A percentile compares a stretch with the other conserved stretches of the same genome.
Evolutionary conservation across 768 basidiomycete species (phyloP).

Genomic region (Harrya chromipes): DNA sequence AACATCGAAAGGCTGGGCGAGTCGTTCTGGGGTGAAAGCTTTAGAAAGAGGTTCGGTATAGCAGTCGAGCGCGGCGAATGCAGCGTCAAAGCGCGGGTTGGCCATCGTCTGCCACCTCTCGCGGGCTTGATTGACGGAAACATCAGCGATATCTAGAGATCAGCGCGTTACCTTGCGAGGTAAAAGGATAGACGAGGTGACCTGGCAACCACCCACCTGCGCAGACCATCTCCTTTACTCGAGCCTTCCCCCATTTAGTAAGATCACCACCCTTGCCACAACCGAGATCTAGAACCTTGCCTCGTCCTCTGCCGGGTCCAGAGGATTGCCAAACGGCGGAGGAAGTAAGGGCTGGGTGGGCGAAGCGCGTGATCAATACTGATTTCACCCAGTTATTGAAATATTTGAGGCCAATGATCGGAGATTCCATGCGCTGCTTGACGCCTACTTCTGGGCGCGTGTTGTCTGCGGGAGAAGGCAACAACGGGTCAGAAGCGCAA

Average conservation of each 20-base stretch:
- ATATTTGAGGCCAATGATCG: conserved; percentile 93
- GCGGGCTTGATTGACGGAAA: conserved; percentile 88
- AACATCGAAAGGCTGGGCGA: conserved; percentile 79
- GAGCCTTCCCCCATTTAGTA: conserved; percentile 91
- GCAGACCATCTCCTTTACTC: conserved; percentile 73
- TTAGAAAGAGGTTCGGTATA: conserved; percentile 70
- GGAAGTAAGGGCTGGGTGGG: conserved; percentile 60
- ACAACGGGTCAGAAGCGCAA: conserved; percentile 3
- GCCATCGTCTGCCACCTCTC: conserved; percentile 58
- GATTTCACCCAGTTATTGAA: conserved; percentile 99
- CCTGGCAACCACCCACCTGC: conserved; percentile 55
- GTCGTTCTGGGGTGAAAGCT: conserved; percentile 59
- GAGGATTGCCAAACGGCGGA: conserved; percentile 30
- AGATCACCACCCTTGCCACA: conserved; percentile 99
- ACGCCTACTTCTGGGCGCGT: conserved; percentile 89
- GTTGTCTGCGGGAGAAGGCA: conserved; percentile 61
- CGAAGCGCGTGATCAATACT: conserved; percentile 89
- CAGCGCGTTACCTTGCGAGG: background rate
- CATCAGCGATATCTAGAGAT: conserved; percentile 74
- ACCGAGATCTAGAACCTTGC: conserved; percentile 92
- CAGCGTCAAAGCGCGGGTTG: conserved; percentile 63
- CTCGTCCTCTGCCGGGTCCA: conserved; percentile 36
- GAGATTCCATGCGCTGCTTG: conserved; percentile 78
- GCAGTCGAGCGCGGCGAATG: conserved; percentile 87
- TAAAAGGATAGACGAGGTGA: background rate